Percentiles rank a stretch among this genome's conserved stretches.
These are phyloP conservation scores for Sporothrix mexicana DNA, from an alignment of 2,329 filamentous ascomycete species.

Conservation along the genomic window DNA sequence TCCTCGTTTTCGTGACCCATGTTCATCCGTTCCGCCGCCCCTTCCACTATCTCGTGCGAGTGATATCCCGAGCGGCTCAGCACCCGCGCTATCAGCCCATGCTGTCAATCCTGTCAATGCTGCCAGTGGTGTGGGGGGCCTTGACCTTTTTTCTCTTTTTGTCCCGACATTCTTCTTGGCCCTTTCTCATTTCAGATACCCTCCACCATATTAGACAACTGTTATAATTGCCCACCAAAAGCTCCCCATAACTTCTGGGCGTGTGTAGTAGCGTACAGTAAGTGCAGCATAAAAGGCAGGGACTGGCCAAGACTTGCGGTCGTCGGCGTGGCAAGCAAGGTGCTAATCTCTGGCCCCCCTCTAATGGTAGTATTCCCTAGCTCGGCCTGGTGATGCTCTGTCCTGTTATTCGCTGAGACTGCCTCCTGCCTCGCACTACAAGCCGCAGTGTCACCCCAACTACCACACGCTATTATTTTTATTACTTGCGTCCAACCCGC, in stretches of 20 bases:
- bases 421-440: neutral
- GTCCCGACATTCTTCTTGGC: no score
- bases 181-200: neutral
- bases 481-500: neutral
- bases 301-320: neutral
- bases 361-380: neutral
- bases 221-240: neutral
- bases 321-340: neutral
- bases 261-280: conserved; percentile 20
- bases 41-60: conserved; percentile 11
- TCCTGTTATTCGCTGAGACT: neutral
- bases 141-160: no score
- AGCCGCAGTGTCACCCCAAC: conserved; percentile 16
- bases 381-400: neutral
- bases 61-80: conserved; percentile 18
- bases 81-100: conserved; percentile 12
- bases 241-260: neutral
- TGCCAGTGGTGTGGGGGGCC: no score
- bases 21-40: neutral
- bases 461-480: neutral
- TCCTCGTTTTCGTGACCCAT: neutral
- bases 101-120: neutral
- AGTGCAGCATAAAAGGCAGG: neutral
- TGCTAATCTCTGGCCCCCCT: neutral
- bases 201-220: neutral